phyloP scores from a whole-genome alignment of 2,329 filamentous ascomycete genomes.

The Aspergillus unguis region DNA sequence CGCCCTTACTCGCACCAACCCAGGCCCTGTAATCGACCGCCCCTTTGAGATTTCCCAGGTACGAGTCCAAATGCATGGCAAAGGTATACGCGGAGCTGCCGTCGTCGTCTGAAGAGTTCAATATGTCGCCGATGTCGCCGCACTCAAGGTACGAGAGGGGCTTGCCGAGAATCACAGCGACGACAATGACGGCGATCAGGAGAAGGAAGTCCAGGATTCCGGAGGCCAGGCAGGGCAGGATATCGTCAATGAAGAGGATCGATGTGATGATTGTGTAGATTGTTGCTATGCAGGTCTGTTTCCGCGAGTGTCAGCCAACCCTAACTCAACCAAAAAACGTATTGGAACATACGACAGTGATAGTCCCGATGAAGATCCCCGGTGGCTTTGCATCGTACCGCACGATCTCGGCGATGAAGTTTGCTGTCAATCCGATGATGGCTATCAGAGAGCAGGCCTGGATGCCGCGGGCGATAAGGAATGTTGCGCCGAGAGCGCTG shows the following conservation, averaged over 20 bases:
- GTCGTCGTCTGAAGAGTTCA: too few species aligned
- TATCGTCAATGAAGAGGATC: slow-evolving; percentile 74
- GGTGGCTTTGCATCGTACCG: slow-evolving; percentile 63
- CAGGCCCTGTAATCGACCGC: slow-evolving; percentile 52
- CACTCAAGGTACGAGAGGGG: slow-evolving; percentile 78
- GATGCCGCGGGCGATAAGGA: slow-evolving; percentile 68
- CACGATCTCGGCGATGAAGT: slow-evolving; percentile 77
- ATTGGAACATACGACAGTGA: slow-evolving; percentile 66
- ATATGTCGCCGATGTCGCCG: slow-evolving; percentile 49
- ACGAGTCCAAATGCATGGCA: slow-evolving; percentile 51
- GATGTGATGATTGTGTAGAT: slow-evolving; percentile 77
- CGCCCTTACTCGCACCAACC: slow-evolving; percentile 59
- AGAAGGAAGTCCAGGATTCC: slow-evolving; percentile 65
- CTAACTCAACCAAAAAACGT: slow-evolving; percentile 7
- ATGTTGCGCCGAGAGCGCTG: slow-evolving; percentile 74
- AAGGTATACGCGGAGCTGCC: slow-evolving; percentile 50
- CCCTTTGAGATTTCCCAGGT: slow-evolving; percentile 50
- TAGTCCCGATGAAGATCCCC: slow-evolving; percentile 69
- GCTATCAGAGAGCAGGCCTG: slow-evolving; percentile 69
- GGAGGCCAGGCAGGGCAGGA: slow-evolving; percentile 70
- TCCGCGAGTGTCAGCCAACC: slow-evolving; percentile 11
- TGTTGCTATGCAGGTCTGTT: slow-evolving; percentile 69
- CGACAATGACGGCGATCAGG: slow-evolving; percentile 72
- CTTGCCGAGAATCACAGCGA: slow-evolving; percentile 73
- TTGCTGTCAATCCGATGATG: slow-evolving; percentile 75